Evolutionary conservation across 257 asterid species (phyloP).

Genomic region (Handroanthus guayacan): DNA sequence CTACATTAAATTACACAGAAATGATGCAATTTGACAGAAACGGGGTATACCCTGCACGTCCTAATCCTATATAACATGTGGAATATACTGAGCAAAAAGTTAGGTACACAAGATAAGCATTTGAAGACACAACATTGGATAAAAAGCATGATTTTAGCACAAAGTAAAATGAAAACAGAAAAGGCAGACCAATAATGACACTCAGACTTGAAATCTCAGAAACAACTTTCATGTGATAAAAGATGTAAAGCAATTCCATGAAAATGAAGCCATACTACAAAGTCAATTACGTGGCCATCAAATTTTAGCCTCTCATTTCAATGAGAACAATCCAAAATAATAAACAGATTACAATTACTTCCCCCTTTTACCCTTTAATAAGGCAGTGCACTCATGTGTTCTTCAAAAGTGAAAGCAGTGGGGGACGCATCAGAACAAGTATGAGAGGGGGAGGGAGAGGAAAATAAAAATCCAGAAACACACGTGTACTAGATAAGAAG

Average conservation of each 20-base stretch:
- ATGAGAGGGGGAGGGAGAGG: too few relatives aligned
- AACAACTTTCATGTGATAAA: not conserved
- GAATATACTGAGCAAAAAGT: constrained; percentile 15
- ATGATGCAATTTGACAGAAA: constrained; percentile 1
- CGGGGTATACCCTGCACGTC: constrained; percentile 26
- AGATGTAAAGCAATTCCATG: constrained; percentile 4
- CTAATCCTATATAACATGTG: not conserved
- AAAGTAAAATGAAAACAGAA: not conserved
- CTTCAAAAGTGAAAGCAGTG: not conserved
- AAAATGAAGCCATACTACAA: constrained; percentile 3
- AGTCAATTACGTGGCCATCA: not conserved
- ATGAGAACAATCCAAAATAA: constrained; percentile 13
- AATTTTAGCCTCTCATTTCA: not conserved
- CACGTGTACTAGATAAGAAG: not conserved
- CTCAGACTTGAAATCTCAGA: constrained; percentile 10
- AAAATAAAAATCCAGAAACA: not conserved
- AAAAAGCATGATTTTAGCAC: not conserved
- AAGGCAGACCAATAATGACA: constrained; percentile 15
- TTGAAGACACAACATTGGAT: too few relatives aligned
- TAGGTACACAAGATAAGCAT: constrained; percentile 11
- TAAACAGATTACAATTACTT: not conserved
- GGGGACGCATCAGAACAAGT: not conserved
- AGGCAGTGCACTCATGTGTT: not conserved
- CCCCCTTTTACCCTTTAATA: constrained; percentile 14
- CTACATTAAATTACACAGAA: constrained; percentile 16